phyloP scores from a whole-genome alignment of 2,329 filamentous ascomycete species.

The Talaromyces sp. region DNA sequence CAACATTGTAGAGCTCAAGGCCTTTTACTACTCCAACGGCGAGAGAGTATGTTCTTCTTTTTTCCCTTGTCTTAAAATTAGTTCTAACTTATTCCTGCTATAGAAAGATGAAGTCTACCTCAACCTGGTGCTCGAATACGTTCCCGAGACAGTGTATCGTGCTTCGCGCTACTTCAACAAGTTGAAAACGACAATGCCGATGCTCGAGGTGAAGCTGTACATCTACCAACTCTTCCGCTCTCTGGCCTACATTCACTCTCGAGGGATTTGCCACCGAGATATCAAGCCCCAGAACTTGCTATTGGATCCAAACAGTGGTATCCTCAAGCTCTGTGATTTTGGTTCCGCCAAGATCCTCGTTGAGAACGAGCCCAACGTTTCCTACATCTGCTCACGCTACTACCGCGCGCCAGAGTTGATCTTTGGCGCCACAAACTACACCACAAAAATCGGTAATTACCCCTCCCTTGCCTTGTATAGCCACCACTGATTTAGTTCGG shows the following conservation, averaged over 20 bases:
- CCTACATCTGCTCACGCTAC: slow-evolving; percentile 98
- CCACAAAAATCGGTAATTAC: slow-evolving; percentile 88
- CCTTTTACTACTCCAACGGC: slow-evolving; percentile 99
- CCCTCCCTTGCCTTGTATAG: not conserved
- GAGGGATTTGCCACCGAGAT: slow-evolving; percentile 97
- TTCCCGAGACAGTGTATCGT: slow-evolving; percentile 96
- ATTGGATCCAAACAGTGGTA: slow-evolving; percentile 82
- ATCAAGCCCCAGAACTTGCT: slow-evolving; percentile 99
- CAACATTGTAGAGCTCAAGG: slow-evolving; percentile 98
- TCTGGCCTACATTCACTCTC: slow-evolving; percentile 96
- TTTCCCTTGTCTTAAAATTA: not conserved
- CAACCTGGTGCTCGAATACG: slow-evolving; percentile 95
- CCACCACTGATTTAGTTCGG: not conserved
- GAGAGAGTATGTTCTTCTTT: slow-evolving; percentile 67
- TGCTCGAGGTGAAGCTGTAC: slow-evolving; percentile 97
- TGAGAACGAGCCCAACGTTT: slow-evolving; percentile 98
- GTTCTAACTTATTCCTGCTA: slow-evolving; percentile 9
- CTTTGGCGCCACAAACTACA: slow-evolving; percentile 98
- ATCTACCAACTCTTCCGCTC: slow-evolving; percentile 99
- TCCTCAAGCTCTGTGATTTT: slow-evolving; percentile 97
- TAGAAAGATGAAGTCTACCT: slow-evolving; percentile 98
- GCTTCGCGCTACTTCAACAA: slow-evolving; percentile 99
- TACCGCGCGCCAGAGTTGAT: slow-evolving; percentile 97
- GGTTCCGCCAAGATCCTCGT: slow-evolving; percentile 98
- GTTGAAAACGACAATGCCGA: slow-evolving; percentile 99